Base-by-base conservation (phyloP, 176 grass and related monocot species). In the Zea mays region DNA sequence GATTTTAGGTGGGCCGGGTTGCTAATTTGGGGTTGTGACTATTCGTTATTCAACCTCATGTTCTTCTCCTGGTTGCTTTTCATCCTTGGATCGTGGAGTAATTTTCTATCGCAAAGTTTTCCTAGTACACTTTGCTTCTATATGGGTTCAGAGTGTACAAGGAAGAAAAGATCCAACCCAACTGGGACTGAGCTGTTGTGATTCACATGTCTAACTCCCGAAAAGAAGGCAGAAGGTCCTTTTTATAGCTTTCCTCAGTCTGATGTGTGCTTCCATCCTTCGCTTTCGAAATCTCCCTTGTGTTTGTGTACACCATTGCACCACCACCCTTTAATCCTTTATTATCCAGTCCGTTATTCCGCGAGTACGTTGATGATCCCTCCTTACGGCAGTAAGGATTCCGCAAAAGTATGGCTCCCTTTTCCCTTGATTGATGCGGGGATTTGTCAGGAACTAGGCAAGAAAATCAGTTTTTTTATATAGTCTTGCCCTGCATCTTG, bases 261-360 rank as follows among this genome's bases (percentile, higher is more conserved):
- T 83, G 27, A 73, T 79, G 75, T 45, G 57, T 66, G 57, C 69
- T 73, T 79, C 12, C 21, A 41, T 58, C 40, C 60, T 79, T 85
- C 39, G 60, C 86, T 88, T 57, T 84, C 81, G 46, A 69, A 83
- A 67, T 74, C 80, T 88, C 50, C 49, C 8, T 10, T 35, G 37
- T 52, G 61, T 45, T 10, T 35, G 37, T 52, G 61, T 45, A 5
- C 52, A 57, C 62, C 38, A 49, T 34, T 70, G 67, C 67, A 69
- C 43, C 43, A 76, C 45, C 45, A 9, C 64, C 37, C 45, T 33
- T 76, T 76, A 27, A 27, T 27, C 27, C 27, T 27, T 27, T 27
- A 27, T 1, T 27, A 44, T 4, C 16, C 4, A 16, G 69, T 43
- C 37, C 36, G 50, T 79, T 69, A n/a, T 39, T 58, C 75, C 75